Evolutionary conservation across 1,139 yeast species (phyloP).

Genomic region (Geotrichum cucujoidarum): DNA sequence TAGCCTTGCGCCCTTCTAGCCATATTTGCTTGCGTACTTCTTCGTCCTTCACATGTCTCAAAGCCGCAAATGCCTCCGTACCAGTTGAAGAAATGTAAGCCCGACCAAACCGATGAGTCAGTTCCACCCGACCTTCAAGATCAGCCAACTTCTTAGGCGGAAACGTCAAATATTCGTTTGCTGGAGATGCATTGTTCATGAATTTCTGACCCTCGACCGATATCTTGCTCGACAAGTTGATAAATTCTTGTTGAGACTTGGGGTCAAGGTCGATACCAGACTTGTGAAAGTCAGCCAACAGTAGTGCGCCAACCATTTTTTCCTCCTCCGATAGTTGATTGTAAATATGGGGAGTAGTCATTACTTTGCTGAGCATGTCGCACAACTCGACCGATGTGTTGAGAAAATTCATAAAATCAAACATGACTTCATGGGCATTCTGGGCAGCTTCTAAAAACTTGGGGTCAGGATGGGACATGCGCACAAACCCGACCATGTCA

Average conservation of each 20-base stretch:
- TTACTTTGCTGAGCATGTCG: conserved; percentile 50
- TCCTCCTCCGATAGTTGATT: conserved; percentile 60
- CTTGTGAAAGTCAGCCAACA: conserved; percentile 80
- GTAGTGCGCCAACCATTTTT: conserved; percentile 69
- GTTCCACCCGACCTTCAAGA: conserved; percentile 26
- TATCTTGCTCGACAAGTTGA: conserved; percentile 72
- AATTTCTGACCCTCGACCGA: conserved; percentile 81
- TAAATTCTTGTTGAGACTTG: conserved; percentile 61
- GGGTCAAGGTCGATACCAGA: conserved; percentile 83
- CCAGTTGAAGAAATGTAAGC: conserved; percentile 66
- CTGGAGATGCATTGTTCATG: conserved; percentile 46
- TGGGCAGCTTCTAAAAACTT: conserved; percentile 78
- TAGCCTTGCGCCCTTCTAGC: conserved; percentile 60
- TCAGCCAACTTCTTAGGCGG: conserved; percentile 37
- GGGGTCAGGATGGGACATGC: conserved; percentile 79
- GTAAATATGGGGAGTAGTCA: conserved; percentile 44
- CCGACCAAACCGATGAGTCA: conserved; percentile 26
- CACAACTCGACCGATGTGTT: conserved; percentile 80
- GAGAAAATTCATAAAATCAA: conserved; percentile 87
- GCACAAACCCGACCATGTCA: conserved; percentile 86
- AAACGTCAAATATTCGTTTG: conserved; percentile 33
- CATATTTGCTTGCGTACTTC: conserved; percentile 63
- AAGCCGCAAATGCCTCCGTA: conserved; percentile 58
- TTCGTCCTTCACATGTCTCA: conserved; percentile 56
- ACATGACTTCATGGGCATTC: conserved; percentile 79